phyloP scores from a whole-genome alignment of 208 protist genomes.

The Crithidia thermophila region DNA sequence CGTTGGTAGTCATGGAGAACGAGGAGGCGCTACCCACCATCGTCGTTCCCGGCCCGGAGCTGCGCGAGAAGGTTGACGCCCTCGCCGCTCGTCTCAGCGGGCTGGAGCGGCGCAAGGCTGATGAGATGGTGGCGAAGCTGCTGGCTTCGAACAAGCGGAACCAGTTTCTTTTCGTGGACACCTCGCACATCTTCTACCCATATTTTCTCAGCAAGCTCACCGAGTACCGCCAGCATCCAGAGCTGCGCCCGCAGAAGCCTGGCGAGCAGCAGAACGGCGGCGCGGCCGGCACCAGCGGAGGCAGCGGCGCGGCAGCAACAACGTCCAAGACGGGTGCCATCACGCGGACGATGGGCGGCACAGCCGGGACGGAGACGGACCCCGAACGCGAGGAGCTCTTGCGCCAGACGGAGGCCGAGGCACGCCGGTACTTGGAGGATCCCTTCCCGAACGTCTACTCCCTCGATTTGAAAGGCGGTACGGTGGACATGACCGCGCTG shows the following conservation, averaged over 20 bases:
- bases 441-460: slow-evolving; percentile 78
- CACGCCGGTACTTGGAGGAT: slow-evolving; percentile 74
- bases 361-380: slow-evolving; percentile 42
- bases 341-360: slow-evolving; percentile 70
- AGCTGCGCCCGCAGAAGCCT: slow-evolving; percentile 54
- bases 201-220: slow-evolving; percentile 89
- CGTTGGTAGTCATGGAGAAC: slow-evolving; percentile 46
- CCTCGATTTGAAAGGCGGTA: slow-evolving; percentile 64
- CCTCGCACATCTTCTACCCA: slow-evolving; percentile 89
- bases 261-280: slow-evolving; percentile 24
- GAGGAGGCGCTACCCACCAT: slow-evolving; percentile 67
- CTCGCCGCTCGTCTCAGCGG: slow-evolving; percentile 74
- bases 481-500: slow-evolving; percentile 67
- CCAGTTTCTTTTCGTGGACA: slow-evolving; percentile 79
- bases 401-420: slow-evolving; percentile 73
- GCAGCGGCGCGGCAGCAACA: slow-evolving; percentile 23
- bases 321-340: slow-evolving; percentile 41
- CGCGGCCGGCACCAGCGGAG: slow-evolving; percentile 15
- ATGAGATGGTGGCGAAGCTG: slow-evolving; percentile 85
- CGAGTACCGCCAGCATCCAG: slow-evolving; percentile 78
- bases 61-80: slow-evolving; percentile 74
- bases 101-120: slow-evolving; percentile 72
- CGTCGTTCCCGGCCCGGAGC: slow-evolving; percentile 81
- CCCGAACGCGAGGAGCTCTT: slow-evolving; percentile 70
- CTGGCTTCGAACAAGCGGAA: slow-evolving; percentile 74